Evolutionary conservation across 2,329 filamentous ascomycete genomes (phyloP).

Genomic region (Alternaria arborescens): DNA sequence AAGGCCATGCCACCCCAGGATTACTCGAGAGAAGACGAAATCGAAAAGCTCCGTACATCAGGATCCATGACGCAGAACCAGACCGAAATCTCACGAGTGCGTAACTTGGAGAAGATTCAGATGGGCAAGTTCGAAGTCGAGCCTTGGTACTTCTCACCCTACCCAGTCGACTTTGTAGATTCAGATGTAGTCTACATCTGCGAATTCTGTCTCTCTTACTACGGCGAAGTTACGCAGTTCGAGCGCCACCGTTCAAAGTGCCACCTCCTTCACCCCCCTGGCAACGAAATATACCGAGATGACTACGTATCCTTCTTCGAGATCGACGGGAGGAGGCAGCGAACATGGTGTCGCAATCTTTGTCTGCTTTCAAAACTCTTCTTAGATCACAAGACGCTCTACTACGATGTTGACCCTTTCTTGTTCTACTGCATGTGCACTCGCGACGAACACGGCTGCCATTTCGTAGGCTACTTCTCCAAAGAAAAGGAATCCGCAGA

Average conservation of each 20-base stretch:
- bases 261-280: slow-evolving; percentile 87
- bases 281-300: slow-evolving; percentile 98
- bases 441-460: slow-evolving; percentile 86
- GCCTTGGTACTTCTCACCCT: slow-evolving; percentile 99
- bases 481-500: slow-evolving; percentile 98
- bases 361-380: slow-evolving; percentile 96
- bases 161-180: slow-evolving; percentile 87
- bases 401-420: slow-evolving; percentile 99
- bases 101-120: slow-evolving; percentile 92
- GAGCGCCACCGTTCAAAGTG: slow-evolving; percentile 88
- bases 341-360: slow-evolving; percentile 95
- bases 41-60: slow-evolving; percentile 91
- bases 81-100: slow-evolving; percentile 92
- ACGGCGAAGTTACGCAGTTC: slow-evolving; percentile 82
- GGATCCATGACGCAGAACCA: slow-evolving; percentile 99
- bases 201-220: slow-evolving; percentile 96
- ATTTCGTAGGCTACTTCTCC: slow-evolving; percentile 98
- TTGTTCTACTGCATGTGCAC: slow-evolving; percentile 98
- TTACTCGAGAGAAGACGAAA: slow-evolving; percentile 87
- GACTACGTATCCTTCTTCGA: slow-evolving; percentile 95
- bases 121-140: slow-evolving; percentile 93
- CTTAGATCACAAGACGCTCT: slow-evolving; percentile 95
- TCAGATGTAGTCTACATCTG: slow-evolving; percentile 94
- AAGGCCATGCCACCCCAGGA: slow-evolving; percentile 62
- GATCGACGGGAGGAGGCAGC: slow-evolving; percentile 91